Base-by-base conservation (phyloP, 352 stramenopile species). In the Globisporangium megalacanthum region DNA sequence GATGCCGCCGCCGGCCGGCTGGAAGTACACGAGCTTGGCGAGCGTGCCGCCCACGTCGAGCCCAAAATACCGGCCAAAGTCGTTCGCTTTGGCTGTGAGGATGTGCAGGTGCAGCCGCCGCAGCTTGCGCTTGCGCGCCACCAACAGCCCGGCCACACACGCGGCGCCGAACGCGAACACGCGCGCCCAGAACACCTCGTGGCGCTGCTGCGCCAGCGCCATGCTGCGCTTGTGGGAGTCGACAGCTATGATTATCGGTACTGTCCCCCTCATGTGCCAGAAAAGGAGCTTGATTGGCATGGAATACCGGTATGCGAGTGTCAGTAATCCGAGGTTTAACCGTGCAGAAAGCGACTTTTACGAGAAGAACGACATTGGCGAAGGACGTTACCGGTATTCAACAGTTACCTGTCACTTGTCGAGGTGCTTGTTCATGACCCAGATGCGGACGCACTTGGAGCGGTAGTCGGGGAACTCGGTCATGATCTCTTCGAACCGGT, bases 11-110 rank as follows among this genome's bases (percentile, higher is more conserved):
- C 66, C 62, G 52, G 51, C 55, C 19, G 88, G 86, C 73, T 97
- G 83, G 68, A 98, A 97, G 73, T 97, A 97, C 41, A 97, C 89
- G 50, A 97, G 77, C 67, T 98, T 98, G 49, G 83, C 82, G 49
- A 98, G 69, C 48, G 89, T 96, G 48, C 93, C 93, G 56, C 93
- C 93, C 48, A 98, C 93, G 68, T 98, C 93, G 60, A 98, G 83
- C 35, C 89, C 93, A 64, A 97, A 97, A 52, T 75, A 78, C 48
- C 68, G 70, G 42, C 76, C 82, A 33, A 83, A 83, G 63, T 92
- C 82, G 54, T 83, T 70, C 46, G 70, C 70, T 60, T 88, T 88
- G 55, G 74, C 63, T 49, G 77, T 79, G 45, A 92, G 65, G 49
- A 92, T 79, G 60, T 87, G 79, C 49, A 79, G 52, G 53, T 92